Evolutionary conservation across 108 stramenopile genomes (phyloP), one percentile per base, ranked within the genome.

Genomic region (Licmophora abbreviata): DNA sequence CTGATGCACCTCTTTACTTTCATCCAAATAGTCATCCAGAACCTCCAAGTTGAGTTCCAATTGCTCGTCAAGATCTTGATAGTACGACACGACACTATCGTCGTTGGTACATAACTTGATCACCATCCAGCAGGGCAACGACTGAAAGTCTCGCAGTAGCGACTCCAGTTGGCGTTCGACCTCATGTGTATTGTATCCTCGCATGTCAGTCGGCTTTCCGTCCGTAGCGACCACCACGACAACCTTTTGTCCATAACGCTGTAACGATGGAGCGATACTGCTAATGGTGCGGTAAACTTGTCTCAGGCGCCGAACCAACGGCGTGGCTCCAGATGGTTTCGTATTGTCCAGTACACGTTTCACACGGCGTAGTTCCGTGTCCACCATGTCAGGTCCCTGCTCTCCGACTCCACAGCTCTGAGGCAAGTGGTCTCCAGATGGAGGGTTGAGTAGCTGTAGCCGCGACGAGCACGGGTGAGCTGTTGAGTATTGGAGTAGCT

Each of bases 81-180:
- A 91, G 44, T 66, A 91, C 0, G 61, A 46, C 15, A 74, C 15
- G 9, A 85, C 53, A 5, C 34, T 31, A 10, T 74, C 68, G 20
- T 85, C 79, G 49, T 92, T 81, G 0, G 90, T 92, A 51, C 90
- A 92, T 27, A 92, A 66, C 17, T 84, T 67, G 7, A 92, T 56
- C 18, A 87, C 81, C n/a, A 84, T 41, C 71, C 75, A 77, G 9
- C 83, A 79, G 0, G 90, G 90, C 37, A 87, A 63, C 11, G 64
- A 74, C 38, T 79, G 46, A 11, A 92, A 64, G 1, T 60, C 49
- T 38, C 63, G 34, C 25, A 92, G 49, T 2, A 69, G 68, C 18
- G 36, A 14, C 4, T 55, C 47, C 35, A 86, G 61, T 42, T 67
- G 58, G 48, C 51, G 31, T 8, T 41, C 59, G 9, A 55, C 50